A percentile compares a stretch with the other conserved stretches of the same genome.
phyloP scores from a whole-genome alignment of 2,329 filamentous ascomycete species.

The Fusarium goolgardi region DNA sequence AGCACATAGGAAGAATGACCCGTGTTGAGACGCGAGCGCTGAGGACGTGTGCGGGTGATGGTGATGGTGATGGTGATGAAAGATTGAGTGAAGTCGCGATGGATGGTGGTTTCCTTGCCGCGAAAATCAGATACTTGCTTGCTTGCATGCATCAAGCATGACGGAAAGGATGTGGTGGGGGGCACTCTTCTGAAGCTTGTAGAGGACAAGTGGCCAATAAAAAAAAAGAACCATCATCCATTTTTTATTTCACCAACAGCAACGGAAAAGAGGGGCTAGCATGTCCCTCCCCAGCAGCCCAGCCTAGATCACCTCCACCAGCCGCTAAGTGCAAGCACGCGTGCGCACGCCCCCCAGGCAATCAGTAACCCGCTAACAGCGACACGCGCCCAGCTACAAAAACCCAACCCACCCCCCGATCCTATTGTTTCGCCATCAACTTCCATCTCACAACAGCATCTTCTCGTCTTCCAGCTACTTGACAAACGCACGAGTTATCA shows the following conservation, averaged over 20 bases:
- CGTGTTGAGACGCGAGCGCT: conserved; percentile 8
- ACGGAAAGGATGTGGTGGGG: conserved; percentile 26
- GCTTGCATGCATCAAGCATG: conserved; percentile 22
- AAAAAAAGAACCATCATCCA: conserved; percentile 38
- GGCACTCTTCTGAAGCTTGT: not conserved
- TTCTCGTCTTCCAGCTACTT: conserved; percentile 47
- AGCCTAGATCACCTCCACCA: conserved; percentile 39
- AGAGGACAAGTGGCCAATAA: conserved; percentile 24
- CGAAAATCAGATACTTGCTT: conserved; percentile 7
- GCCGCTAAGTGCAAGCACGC: conserved; percentile 37
- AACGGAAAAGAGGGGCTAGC: conserved; percentile 37
- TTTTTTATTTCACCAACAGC: conserved; percentile 36
- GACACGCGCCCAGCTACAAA: conserved; percentile 71
- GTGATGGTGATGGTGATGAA: conserved; percentile 1
- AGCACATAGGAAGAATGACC: conserved; percentile 31
- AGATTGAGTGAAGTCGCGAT: conserved; percentile 1
- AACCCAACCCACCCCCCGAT: conserved; percentile 65
- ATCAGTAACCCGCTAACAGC: conserved; percentile 68
- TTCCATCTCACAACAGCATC: conserved; percentile 54
- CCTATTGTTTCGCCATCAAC: conserved; percentile 60
- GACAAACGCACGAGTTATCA: conserved; percentile 33
- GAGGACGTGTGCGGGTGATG: conserved; percentile 4
- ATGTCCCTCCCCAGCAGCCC: conserved; percentile 30
- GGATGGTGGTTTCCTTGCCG: not conserved
- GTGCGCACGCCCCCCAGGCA: conserved; percentile 50